A percentile compares a stretch with the other conserved stretches of the same genome.
Evolutionary conservation across 129 eudicot species (phyloP).

Genomic region (Dittrichia graveolens): DNA sequence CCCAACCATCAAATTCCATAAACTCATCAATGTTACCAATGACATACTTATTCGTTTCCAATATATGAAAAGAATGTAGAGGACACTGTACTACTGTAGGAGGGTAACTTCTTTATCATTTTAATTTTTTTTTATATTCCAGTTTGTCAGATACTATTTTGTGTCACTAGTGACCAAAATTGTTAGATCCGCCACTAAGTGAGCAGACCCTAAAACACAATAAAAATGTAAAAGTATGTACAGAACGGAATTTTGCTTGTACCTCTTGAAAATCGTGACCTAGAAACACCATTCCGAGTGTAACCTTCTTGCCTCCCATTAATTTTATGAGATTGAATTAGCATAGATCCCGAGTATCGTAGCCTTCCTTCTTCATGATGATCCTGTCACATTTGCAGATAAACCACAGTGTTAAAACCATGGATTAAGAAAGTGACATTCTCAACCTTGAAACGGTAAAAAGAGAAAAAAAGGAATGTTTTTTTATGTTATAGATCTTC

Average conservation of each 20-base stretch:
- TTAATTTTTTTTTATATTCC: too few species aligned
- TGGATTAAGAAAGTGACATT: not conserved
- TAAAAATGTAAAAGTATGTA: not conserved
- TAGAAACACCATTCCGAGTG: conserved; percentile 28
- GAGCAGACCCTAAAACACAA: not conserved
- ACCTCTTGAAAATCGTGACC: conserved; percentile 42
- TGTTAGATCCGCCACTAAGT: too few species aligned
- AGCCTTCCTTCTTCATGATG: conserved; percentile 31
- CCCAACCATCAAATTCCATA: too few species aligned
- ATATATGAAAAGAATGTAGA: too few species aligned
- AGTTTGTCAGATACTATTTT: too few species aligned
- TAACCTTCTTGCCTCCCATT: conserved; percentile 42
- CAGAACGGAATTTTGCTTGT: not conserved
- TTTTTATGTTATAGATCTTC: conserved; percentile 3
- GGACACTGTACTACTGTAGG: too few species aligned
- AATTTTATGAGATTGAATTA: conserved; percentile 38
- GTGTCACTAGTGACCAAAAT: too few species aligned
- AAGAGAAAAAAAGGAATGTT: not conserved
- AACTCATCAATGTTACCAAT: too few species aligned
- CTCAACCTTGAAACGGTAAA: not conserved
- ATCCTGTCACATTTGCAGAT: conserved; percentile 22
- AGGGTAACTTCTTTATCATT: too few species aligned
- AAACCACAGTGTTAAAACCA: not conserved
- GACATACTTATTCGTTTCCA: too few species aligned
- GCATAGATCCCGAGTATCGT: conserved; percentile 52